phyloP scores from a whole-genome alignment of 257 asterid genomes.

The Buddleja alternifolia region DNA sequence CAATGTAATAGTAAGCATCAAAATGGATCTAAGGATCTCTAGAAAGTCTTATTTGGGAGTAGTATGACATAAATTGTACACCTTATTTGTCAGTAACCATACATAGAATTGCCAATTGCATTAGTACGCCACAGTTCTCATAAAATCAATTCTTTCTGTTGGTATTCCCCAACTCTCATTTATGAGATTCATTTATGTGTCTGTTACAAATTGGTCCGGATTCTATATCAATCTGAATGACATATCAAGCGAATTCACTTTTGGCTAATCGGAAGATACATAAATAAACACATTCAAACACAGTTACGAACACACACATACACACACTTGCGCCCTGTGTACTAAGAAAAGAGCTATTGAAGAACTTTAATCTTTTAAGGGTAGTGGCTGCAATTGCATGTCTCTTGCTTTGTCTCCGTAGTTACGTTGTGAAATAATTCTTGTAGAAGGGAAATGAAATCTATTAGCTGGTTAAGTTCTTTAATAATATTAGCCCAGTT shows the following conservation, averaged over 20 bases:
- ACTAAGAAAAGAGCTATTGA: neutral
- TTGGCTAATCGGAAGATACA: neutral
- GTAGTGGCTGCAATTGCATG: neutral
- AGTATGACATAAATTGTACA: neutral
- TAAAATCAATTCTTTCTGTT: neutral
- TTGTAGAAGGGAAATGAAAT: neutral
- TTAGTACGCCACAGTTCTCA: neutral
- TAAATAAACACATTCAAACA: no score
- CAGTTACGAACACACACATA: no score
- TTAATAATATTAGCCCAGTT: neutral
- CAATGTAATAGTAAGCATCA: neutral
- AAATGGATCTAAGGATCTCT: conserved; percentile 11
- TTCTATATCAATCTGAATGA: neutral
- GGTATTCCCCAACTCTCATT: neutral
- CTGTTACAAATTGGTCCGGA: neutral
- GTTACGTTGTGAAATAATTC: neutral
- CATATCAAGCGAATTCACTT: neutral
- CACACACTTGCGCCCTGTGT: no score
- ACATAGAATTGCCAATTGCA: neutral
- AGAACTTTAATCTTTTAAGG: neutral
- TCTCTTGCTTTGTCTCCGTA: neutral
- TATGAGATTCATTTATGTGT: neutral
- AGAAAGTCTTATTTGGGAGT: neutral
- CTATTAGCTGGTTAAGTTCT: neutral
- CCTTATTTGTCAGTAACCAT: conserved; percentile 6